phyloP scores from a whole-genome alignment of 179 eudicot genomes.

The Silene vulgaris region DNA sequence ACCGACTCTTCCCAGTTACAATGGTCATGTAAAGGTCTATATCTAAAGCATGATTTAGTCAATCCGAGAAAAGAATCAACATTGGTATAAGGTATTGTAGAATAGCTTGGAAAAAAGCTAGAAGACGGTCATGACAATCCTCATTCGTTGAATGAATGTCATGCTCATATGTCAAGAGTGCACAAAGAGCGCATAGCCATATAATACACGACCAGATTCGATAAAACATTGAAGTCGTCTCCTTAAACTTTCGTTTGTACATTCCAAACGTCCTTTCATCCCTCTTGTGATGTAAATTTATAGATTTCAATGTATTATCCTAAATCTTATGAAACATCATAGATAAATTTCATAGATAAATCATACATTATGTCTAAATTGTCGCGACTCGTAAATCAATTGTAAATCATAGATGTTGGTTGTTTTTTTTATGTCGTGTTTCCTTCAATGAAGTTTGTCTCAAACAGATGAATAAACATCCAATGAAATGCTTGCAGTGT shows the following conservation, averaged over 20 bases:
- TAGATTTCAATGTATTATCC: slow-evolving; percentile 5
- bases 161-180: neutral
- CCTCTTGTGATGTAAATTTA: neutral
- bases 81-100: neutral
- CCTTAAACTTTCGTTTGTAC: neutral
- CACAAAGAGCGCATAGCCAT: neutral
- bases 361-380: no score
- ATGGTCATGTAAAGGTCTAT: slow-evolving; percentile 58
- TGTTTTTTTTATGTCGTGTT: no score
- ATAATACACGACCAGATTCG: neutral
- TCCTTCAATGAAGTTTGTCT: no score
- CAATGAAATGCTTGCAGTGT: no score
- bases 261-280: neutral
- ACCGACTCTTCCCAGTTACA: slow-evolving; percentile 59
- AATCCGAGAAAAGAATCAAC: neutral
- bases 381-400: no score
- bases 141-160: neutral
- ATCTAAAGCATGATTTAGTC: neutral
- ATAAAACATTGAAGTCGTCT: neutral
- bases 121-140: neutral
- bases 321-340: neutral
- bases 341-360: no score
- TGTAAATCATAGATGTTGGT: no score
- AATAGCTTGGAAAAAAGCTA: neutral
- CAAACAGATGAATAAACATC: no score